These are phyloP conservation scores for Pythium periplocum DNA, from an alignment of 352 stramenopile species.

Conservation along the genomic window DNA sequence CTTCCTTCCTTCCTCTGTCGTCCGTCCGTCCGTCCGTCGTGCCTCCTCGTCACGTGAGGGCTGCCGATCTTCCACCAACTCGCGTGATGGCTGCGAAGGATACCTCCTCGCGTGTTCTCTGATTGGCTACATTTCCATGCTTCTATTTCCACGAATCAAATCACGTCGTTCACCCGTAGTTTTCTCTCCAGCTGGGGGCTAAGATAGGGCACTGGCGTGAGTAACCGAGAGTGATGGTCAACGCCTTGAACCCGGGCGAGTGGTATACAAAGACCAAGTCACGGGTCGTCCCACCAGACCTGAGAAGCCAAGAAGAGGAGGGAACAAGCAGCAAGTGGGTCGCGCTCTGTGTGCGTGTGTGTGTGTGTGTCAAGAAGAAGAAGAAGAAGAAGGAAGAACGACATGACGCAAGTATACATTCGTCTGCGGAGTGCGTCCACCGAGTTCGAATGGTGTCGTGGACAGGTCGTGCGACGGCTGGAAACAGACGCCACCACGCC, in stretches of 20 bases:
- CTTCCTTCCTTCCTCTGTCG: background rate
- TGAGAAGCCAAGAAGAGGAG: constrained; percentile 1
- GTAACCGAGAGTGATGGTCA: no score
- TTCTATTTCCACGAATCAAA: constrained; percentile 12
- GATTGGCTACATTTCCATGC: no score
- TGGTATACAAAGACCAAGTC: no score
- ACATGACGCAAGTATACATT: constrained; percentile 55
- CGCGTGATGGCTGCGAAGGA: no score
- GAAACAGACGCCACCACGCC: constrained; percentile 18
- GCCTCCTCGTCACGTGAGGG: no score
- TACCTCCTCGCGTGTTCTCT: no score
- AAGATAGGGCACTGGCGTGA: no score
- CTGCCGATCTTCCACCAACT: no score
- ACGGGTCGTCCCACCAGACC: background rate
- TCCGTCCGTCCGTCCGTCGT: background rate
- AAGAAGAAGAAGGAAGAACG: constrained; percentile 8
- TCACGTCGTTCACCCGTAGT: no score
- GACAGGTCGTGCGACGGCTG: constrained; percentile 32
- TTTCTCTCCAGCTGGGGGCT: background rate
- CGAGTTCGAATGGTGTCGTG: constrained; percentile 46
- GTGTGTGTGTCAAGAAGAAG: no score
- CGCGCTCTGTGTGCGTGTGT: no score
- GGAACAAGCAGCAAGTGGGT: background rate
- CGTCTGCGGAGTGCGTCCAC: constrained; percentile 22
- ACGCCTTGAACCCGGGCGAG: no score